Evolutionary conservation across 208 protist species (phyloP).

Genomic region (Entamoeba moshkovskii): DNA sequence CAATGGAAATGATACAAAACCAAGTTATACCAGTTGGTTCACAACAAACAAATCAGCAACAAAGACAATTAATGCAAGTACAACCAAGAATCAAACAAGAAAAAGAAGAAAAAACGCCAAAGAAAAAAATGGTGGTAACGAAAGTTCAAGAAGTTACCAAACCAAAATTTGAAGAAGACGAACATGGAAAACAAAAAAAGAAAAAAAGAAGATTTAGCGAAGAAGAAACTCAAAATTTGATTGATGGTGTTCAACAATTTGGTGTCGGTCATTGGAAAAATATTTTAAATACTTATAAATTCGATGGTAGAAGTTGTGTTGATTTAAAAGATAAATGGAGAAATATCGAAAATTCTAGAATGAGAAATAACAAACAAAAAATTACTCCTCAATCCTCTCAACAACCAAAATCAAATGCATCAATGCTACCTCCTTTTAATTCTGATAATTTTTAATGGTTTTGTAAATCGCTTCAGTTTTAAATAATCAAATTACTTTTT

Average conservation of each 20-base stretch:
- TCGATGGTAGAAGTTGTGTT: background rate
- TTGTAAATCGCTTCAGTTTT: too few species aligned
- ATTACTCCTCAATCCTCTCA: too few species aligned
- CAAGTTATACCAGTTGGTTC: background rate
- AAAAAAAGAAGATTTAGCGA: background rate
- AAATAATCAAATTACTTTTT: too few species aligned
- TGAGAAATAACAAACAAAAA: background rate
- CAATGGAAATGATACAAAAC: background rate
- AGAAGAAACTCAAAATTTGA: background rate
- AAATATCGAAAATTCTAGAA: background rate
- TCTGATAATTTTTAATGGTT: conserved; percentile 4
- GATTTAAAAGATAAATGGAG: conserved; percentile 1
- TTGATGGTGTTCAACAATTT: background rate
- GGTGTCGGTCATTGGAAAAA: background rate
- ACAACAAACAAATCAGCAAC: background rate
- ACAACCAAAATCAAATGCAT: background rate
- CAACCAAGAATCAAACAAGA: background rate
- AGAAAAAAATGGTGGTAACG: background rate
- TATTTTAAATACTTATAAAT: background rate
- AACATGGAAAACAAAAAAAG: background rate
- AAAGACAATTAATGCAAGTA: background rate
- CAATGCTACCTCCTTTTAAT: background rate
- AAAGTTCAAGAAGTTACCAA: background rate
- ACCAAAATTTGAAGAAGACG: background rate
- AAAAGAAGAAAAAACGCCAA: background rate